phyloP scores from a whole-genome alignment of 805 yeast genomes.

The Danielia oregonensis region DNA sequence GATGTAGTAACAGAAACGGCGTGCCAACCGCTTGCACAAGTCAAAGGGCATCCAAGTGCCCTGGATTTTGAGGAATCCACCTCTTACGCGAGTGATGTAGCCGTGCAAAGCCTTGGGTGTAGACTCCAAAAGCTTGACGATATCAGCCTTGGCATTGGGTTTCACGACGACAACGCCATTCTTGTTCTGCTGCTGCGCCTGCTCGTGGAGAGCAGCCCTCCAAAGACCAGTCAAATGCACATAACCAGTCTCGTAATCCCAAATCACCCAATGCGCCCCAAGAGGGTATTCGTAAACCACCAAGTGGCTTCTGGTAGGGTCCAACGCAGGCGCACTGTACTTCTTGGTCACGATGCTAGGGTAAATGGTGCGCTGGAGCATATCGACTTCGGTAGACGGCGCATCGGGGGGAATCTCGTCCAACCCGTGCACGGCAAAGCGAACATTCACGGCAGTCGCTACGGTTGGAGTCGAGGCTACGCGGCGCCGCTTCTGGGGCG shows the following conservation, averaged over 20 bases:
- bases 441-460: neutral
- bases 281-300: slow-evolving; percentile 71
- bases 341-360: slow-evolving; percentile 30
- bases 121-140: slow-evolving; percentile 63
- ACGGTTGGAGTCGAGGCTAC: no score
- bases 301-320: slow-evolving; percentile 56
- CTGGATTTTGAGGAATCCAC: slow-evolving; percentile 88
- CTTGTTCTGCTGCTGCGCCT: neutral
- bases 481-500: no score
- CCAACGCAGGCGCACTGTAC: slow-evolving; percentile 67
- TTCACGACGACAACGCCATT: slow-evolving; percentile 1
- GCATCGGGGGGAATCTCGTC: neutral
- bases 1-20: slow-evolving; percentile 72
- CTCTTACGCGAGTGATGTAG: slow-evolving; percentile 70
- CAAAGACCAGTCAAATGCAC: slow-evolving; percentile 87
- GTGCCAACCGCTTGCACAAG: slow-evolving; percentile 63
- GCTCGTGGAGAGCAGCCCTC: slow-evolving; percentile 47
- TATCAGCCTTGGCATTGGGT: slow-evolving; percentile 62
- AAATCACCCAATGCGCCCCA: slow-evolving; percentile 71
- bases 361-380: neutral
- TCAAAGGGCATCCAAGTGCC: slow-evolving; percentile 88
- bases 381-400: neutral
- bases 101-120: slow-evolving; percentile 59
- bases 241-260: slow-evolving; percentile 83
- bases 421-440: neutral